phyloP scores from a whole-genome alignment of 1,284 basidiomycete genomes.

The Fomitopsis palustris region DNA sequence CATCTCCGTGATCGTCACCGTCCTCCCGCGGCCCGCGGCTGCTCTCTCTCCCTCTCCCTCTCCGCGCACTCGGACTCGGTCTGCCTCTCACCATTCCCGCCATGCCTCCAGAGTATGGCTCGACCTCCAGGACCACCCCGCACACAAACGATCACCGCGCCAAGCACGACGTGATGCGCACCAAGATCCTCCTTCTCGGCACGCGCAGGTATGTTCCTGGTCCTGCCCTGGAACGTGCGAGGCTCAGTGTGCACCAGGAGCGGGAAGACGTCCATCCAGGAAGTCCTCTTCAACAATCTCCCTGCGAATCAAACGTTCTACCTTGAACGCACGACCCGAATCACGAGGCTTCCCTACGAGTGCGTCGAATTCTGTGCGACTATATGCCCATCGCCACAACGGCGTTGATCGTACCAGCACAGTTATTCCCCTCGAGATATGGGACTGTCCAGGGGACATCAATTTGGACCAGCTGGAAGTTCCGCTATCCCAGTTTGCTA shows the following conservation, averaged over 20 bases:
- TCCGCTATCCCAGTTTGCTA: constrained; percentile 71
- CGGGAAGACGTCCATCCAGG: constrained; percentile 91
- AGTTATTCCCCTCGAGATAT: constrained; percentile 90
- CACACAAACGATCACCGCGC: constrained; percentile 4
- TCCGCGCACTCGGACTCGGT: neutral
- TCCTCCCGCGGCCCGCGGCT: neutral
- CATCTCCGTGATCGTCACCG: neutral
- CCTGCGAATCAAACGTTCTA: constrained; percentile 88
- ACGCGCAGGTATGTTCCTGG: constrained; percentile 60
- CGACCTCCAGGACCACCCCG: neutral
- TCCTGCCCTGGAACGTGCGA: neutral
- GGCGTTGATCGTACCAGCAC: constrained; percentile 49
- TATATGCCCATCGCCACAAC: neutral
- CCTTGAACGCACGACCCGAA: constrained; percentile 82
- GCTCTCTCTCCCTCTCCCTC: neutral
- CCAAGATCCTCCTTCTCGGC: constrained; percentile 79
- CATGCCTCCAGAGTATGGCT: constrained; percentile 3
- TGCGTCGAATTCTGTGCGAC: constrained; percentile 40
- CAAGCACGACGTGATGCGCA: constrained; percentile 30
- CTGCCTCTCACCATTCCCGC: neutral
- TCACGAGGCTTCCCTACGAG: constrained; percentile 79
- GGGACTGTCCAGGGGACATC: constrained; percentile 90
- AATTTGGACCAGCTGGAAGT: constrained; percentile 69
- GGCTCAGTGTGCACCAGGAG: constrained; percentile 47
- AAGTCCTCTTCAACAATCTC: constrained; percentile 87